phyloP scores from a whole-genome alignment of 768 basidiomycete species.

The Termitomyces sp. region DNA sequence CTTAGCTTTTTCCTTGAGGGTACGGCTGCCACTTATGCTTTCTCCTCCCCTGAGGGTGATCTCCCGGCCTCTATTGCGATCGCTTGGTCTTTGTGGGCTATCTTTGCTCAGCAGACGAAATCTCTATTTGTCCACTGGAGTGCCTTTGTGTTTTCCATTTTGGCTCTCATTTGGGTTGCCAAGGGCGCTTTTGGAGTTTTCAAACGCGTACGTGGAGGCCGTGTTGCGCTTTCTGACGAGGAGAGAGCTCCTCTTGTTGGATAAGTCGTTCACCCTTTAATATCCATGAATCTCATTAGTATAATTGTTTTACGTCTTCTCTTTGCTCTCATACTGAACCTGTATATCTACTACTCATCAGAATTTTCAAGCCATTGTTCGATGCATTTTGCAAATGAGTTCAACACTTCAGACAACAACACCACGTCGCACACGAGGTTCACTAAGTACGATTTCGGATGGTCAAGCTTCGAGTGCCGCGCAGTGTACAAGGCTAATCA shows the following conservation, averaged over 20 bases:
- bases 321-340: not conserved
- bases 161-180: constrained; percentile 80
- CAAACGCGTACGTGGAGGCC: constrained; percentile 42
- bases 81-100: constrained; percentile 90
- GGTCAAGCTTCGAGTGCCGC: no score
- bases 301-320: not conserved
- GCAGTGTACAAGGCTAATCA: no score
- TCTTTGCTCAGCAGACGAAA: constrained; percentile 72
- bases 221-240: constrained; percentile 73
- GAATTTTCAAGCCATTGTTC: no score
- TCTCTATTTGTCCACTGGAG: constrained; percentile 88
- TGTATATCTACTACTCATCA: not conserved
- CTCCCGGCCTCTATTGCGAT: constrained; percentile 90
- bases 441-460: no score
- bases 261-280: not conserved
- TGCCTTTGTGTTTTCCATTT: constrained; percentile 79
- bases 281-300: no score
- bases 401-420: no score
- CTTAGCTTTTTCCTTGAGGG: constrained; percentile 86
- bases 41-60: constrained; percentile 87
- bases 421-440: no score
- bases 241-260: constrained; percentile 84
- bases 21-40: constrained; percentile 92
- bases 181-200: constrained; percentile 66
- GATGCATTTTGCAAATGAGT: no score